Evolutionary conservation across 106 monocot genomes (phyloP).

Genomic region (Dendrobium huoshanense): DNA sequence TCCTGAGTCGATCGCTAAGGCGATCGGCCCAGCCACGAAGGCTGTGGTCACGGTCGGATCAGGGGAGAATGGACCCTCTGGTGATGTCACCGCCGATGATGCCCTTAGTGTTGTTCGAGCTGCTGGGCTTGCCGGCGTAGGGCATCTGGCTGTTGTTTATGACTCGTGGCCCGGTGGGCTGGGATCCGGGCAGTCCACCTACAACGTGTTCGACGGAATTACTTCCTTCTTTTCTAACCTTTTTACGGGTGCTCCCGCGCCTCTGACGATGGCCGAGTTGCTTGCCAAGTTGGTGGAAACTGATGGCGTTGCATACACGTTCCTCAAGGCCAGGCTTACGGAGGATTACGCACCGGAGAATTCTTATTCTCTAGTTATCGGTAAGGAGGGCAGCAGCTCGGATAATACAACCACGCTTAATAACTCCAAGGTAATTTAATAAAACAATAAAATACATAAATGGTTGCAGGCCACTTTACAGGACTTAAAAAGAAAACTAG

Average conservation of each 20-base stretch:
- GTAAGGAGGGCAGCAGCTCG: constrained; percentile 37
- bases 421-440: constrained; percentile 26
- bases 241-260: constrained; percentile 32
- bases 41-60: constrained; percentile 70
- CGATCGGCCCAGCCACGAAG: constrained; percentile 73
- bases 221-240: constrained; percentile 72
- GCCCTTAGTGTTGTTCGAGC: constrained; percentile 71
- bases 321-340: constrained; percentile 59
- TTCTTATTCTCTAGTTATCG: constrained; percentile 31
- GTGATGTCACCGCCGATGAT: constrained; percentile 55
- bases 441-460: background rate
- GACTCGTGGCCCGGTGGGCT: constrained; percentile 12
- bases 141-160: constrained; percentile 67
- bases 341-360: constrained; percentile 47
- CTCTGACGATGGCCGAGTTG: constrained; percentile 52
- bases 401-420: background rate
- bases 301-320: constrained; percentile 57
- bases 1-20: constrained; percentile 58
- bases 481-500: too few species aligned
- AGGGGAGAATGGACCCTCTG: constrained; percentile 48
- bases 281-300: constrained; percentile 58
- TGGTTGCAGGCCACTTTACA: too few species aligned
- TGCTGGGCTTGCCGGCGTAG: constrained; percentile 62
- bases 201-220: constrained; percentile 86
- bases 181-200: constrained; percentile 17